phyloP scores from a whole-genome alignment of 768 basidiomycete species.

The Infundibulicybe gibba region DNA sequence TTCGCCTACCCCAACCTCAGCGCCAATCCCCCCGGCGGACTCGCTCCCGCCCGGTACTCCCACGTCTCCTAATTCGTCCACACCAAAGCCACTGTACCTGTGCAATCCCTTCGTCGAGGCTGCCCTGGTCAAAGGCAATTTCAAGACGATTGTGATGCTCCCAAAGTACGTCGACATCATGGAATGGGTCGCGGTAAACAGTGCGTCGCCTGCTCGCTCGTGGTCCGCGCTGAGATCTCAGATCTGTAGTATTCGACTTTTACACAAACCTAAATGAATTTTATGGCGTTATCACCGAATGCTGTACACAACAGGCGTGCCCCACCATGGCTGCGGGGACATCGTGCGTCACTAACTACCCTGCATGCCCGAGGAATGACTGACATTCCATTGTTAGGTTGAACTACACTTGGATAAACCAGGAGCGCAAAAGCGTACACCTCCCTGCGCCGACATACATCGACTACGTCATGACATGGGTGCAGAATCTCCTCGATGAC shows the following conservation, averaged over 20 bases:
- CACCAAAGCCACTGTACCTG: conserved; percentile 74
- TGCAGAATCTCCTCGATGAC: conserved; percentile 94
- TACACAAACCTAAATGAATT: conserved; percentile 97
- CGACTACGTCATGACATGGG: conserved; percentile 99
- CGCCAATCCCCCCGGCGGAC: conserved; percentile 48
- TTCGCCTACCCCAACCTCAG: conserved; percentile 72
- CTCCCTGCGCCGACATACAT: conserved; percentile 96
- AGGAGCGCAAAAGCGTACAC: conserved; percentile 87
- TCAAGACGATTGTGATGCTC: conserved; percentile 94
- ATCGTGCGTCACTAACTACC: conserved; percentile 50
- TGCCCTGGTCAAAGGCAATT: conserved; percentile 94
- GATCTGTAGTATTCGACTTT: conserved; percentile 89
- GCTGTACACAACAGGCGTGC: conserved; percentile 88
- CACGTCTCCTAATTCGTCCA: conserved; percentile 30
- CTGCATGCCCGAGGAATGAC: background rate
- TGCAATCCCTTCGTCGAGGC: conserved; percentile 97
- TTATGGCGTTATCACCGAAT: conserved; percentile 92
- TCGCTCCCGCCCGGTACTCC: conserved; percentile 30
- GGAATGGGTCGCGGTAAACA: conserved; percentile 85
- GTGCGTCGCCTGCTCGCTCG: conserved; percentile 47
- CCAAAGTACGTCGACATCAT: conserved; percentile 98
- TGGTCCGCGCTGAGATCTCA: background rate
- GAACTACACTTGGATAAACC: conserved; percentile 98
- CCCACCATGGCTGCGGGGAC: conserved; percentile 91
- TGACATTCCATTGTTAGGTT: conserved; percentile 46